Conservation (phyloP, 179 eudicot species). For the Silene coronaria region DNA sequence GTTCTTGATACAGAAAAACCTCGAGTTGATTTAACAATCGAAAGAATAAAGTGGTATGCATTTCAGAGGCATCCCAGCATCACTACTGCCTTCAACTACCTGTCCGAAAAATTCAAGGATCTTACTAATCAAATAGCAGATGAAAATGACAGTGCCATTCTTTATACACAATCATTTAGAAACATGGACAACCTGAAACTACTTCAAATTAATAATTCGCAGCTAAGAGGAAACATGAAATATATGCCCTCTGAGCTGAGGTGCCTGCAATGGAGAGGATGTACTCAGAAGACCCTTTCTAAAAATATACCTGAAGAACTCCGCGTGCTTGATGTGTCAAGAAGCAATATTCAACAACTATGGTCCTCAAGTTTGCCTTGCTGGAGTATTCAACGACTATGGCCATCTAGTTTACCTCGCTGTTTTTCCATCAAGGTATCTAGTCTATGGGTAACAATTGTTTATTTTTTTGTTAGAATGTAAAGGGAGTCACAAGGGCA, state of each 20-base stretch:
- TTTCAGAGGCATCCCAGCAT: slow-evolving; percentile 18
- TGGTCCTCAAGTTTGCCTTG: slow-evolving; percentile 28
- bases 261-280: slow-evolving; percentile 62
- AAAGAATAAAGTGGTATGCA: slow-evolving; percentile 17
- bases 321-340: slow-evolving; percentile 53
- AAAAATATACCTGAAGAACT: slow-evolving; percentile 33
- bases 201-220: slow-evolving; percentile 42
- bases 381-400: slow-evolving; percentile 1
- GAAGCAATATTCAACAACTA: slow-evolving; percentile 39
- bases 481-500: neutral
- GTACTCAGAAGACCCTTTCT: slow-evolving; percentile 34
- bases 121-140: slow-evolving; percentile 7
- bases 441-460: neutral
- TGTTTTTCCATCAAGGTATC: neutral
- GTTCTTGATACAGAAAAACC: slow-evolving; percentile 29
- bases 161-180: slow-evolving; percentile 30
- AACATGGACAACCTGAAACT: slow-evolving; percentile 40
- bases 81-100: slow-evolving; percentile 22
- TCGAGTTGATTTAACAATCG: slow-evolving; percentile 17
- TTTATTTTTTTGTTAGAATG: neutral
- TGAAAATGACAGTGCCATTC: slow-evolving; percentile 18
- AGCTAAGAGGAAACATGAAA: slow-evolving; percentile 38
- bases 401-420: neutral
- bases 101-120: slow-evolving; percentile 23
- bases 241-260: slow-evolving; percentile 41